Base-by-base conservation (phyloP, 169 alveolate genomes). In the Eimeria sp. region DNA sequence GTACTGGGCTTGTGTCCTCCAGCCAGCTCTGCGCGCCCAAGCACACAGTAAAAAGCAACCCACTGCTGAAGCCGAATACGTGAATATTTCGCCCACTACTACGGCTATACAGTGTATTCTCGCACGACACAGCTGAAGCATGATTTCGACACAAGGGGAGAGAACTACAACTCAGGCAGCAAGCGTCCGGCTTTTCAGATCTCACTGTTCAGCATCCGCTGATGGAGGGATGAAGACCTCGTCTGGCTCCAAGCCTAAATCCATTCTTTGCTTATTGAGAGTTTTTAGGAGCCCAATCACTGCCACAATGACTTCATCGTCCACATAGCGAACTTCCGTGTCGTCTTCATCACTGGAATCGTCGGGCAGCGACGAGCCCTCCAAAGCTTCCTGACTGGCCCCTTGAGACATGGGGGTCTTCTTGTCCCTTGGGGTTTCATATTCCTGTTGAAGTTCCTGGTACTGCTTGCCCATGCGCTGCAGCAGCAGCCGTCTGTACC, bases 281-380 rank as follows among this genome's bases (percentile, higher is more conserved):
- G 68, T 87, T 49, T 87, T 66, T 9, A 87, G 82, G 13, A 87
- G 94, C 27, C 78, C 94, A 49, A 87, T 87, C 8, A 87, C 94
- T 6, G 94, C 94, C 83, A 87, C 94, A 64, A 87, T 87, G 52
- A 87, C 94, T 9, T 87, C 94, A 37, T 87, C 94, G 77, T 87
- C 94, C 68, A 87, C 94, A 23, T 66, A 87, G 71, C 94, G 94
- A 30, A 87, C 94, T 68, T 87, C 94, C n/a, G 94, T 87, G 52
- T 87, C 94, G 78, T 87, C 94, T 49, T 40, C 94, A 66, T 87
- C 94, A 49, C 94, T 87, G 83, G 94, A 87, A 87, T 64, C 94
- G 52, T 62, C 83, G 52, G 64, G 33, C 9, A 54, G 58, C 46
- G 94, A 11, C 56, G 80, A 52, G 43, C 49, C 94, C 72, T 49